Evolutionary conservation across 176 grass and related monocot genomes (phyloP).

Genomic region (Areca catechu): DNA sequence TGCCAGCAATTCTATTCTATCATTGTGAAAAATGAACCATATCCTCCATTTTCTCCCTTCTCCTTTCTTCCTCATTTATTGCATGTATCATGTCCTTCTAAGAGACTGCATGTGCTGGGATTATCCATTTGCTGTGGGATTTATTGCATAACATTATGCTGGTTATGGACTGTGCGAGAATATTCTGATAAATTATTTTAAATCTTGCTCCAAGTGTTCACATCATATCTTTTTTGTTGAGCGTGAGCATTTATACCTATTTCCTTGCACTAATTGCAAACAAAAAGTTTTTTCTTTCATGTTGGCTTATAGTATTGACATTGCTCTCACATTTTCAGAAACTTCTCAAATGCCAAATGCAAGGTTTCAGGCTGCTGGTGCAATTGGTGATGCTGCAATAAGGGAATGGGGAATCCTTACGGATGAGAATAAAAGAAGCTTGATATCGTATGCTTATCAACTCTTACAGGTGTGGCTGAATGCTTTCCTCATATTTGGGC

Average conservation of each 20-base stretch:
- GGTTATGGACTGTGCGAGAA: no score
- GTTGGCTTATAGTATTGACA: not conserved
- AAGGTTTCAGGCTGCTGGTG: conserved; percentile 90
- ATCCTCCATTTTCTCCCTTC: no score
- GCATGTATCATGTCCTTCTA: no score
- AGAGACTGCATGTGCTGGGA: no score
- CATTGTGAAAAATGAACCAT: no score
- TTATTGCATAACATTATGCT: no score
- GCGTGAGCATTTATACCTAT: not conserved
- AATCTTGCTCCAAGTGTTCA: not conserved
- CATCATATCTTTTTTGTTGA: no score
- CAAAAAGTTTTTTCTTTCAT: not conserved
- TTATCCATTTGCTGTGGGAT: no score
- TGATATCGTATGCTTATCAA: conserved; percentile 50
- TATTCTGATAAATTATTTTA: no score
- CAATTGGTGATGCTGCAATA: conserved; percentile 93
- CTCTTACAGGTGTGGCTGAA: conserved; percentile 6
- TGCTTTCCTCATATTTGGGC: not conserved
- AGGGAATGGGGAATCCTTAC: conserved; percentile 95
- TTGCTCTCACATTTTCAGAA: conserved; percentile 34
- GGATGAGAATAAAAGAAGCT: conserved; percentile 80
- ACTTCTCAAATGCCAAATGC: conserved; percentile 73
- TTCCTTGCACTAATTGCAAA: not conserved
- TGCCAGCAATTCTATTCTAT: no score
- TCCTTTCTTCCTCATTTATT: no score